Conservation (phyloP, 495 filamentous ascomycete species). For the Chaetomidium leptoderma region DNA sequence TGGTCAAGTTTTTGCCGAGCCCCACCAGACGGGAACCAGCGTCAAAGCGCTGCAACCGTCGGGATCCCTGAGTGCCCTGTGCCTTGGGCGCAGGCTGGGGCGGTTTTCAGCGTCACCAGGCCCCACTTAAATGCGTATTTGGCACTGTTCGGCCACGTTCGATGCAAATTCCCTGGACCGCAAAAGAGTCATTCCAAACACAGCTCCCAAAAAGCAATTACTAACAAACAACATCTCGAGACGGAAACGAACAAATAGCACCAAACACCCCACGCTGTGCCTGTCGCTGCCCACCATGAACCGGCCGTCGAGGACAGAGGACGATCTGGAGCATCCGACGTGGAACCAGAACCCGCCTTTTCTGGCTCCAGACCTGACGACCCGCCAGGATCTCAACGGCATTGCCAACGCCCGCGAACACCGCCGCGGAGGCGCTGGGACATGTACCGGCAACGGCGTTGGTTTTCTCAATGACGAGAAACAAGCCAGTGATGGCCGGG, state of each 20-base stretch:
- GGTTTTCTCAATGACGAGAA: slow-evolving; percentile 21
- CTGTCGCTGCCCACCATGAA: slow-evolving; percentile 46
- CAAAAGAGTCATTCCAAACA: background rate
- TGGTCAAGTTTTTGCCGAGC: background rate
- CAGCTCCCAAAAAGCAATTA: background rate
- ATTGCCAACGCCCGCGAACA: slow-evolving; percentile 37
- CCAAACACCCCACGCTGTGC: background rate
- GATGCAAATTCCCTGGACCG: background rate
- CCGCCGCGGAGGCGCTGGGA: slow-evolving; percentile 14
- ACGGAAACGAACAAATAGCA: background rate
- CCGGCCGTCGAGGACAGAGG: slow-evolving; percentile 60
- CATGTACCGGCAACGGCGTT: slow-evolving; percentile 4
- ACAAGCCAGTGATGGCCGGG: background rate
- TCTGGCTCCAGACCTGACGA: slow-evolving; percentile 56
- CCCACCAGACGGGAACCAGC: background rate
- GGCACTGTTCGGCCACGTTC: slow-evolving; percentile 7
- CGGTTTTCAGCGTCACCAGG: slow-evolving; percentile 1
- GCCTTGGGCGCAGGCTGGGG: background rate
- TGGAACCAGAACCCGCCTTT: slow-evolving; percentile 59
- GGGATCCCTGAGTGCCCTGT: slow-evolving; percentile 2
- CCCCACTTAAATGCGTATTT: background rate
- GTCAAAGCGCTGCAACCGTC: background rate
- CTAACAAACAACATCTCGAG: background rate
- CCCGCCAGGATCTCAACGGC: slow-evolving; percentile 61
- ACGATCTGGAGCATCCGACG: slow-evolving; percentile 48